Evolutionary conservation across 2,329 filamentous ascomycete species (phyloP).

Genomic region (Claviceps paspali): DNA sequence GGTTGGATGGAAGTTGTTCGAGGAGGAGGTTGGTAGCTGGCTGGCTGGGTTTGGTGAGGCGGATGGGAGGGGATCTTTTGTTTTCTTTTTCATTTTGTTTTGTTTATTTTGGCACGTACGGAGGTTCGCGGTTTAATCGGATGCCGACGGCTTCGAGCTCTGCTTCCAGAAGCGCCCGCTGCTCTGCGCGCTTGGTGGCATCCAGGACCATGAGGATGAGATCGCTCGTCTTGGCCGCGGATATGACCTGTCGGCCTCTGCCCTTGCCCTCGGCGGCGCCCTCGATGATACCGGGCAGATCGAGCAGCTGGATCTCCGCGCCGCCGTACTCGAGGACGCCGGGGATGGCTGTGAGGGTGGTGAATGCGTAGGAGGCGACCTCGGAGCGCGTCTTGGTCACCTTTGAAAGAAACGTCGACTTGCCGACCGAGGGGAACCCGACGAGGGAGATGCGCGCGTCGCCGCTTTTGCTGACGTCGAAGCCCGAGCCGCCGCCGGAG

Average conservation of each 20-base stretch:
- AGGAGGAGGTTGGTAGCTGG: no score
- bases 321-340: slow-evolving; percentile 96
- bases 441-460: slow-evolving; percentile 95
- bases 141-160: slow-evolving; percentile 94
- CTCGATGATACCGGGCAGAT: slow-evolving; percentile 96
- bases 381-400: slow-evolving; percentile 97
- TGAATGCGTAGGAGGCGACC: slow-evolving; percentile 93
- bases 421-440: slow-evolving; percentile 96
- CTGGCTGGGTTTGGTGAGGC: no score
- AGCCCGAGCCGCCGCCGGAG: slow-evolving; percentile 65
- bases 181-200: slow-evolving; percentile 90
- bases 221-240: slow-evolving; percentile 94
- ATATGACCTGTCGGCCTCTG: slow-evolving; percentile 89
- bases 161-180: slow-evolving; percentile 74
- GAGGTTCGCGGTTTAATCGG: slow-evolving; percentile 76
- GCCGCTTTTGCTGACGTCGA: slow-evolving; percentile 89
- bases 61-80: no score
- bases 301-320: slow-evolving; percentile 93
- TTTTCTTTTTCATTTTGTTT: no score
- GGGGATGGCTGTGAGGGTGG: slow-evolving; percentile 90
- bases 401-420: slow-evolving; percentile 97
- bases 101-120: no score
- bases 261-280: slow-evolving; percentile 93
- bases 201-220: slow-evolving; percentile 94
- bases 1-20: no score